These are phyloP conservation scores for Anisodus acutangulus DNA, from an alignment of 257 asterid genomes.

Conservation along the genomic window DNA sequence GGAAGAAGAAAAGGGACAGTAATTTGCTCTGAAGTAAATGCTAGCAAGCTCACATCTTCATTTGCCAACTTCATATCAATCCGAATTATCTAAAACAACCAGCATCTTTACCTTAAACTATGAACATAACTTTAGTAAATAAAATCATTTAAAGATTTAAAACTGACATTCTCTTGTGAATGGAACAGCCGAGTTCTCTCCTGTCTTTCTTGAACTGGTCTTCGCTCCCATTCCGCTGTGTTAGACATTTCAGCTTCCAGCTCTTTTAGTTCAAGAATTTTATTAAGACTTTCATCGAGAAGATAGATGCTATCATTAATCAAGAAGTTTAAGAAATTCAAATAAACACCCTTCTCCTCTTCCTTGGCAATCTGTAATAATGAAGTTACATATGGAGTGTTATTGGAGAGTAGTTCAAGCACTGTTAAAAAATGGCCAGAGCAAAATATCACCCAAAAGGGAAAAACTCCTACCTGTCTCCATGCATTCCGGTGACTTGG, in stretches of 20 bases:
- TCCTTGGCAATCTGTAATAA: constrained; percentile 83
- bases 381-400: constrained; percentile 27
- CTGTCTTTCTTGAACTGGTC: constrained; percentile 94
- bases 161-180: constrained; percentile 93
- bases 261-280: constrained; percentile 92
- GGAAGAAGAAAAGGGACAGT: constrained; percentile 87
- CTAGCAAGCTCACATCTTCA: constrained; percentile 93
- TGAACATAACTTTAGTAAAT: constrained; percentile 33
- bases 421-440: neutral
- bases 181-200: constrained; percentile 95
- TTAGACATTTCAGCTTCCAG: constrained; percentile 98
- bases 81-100: constrained; percentile 70
- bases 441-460: constrained; percentile 23
- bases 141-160: constrained; percentile 24
- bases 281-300: constrained; percentile 95
- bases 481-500: constrained; percentile 98
- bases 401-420: neutral
- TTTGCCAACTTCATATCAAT: constrained; percentile 97
- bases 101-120: constrained; percentile 33
- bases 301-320: constrained; percentile 94
- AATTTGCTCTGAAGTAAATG: constrained; percentile 96
- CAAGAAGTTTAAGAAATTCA: constrained; percentile 88
- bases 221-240: constrained; percentile 86
- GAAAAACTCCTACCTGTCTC: constrained; percentile 68
- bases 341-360: constrained; percentile 95